Base-by-base conservation (phyloP, 108 stramenopile genomes). In the Aurantiochytrium sp. region DNA sequence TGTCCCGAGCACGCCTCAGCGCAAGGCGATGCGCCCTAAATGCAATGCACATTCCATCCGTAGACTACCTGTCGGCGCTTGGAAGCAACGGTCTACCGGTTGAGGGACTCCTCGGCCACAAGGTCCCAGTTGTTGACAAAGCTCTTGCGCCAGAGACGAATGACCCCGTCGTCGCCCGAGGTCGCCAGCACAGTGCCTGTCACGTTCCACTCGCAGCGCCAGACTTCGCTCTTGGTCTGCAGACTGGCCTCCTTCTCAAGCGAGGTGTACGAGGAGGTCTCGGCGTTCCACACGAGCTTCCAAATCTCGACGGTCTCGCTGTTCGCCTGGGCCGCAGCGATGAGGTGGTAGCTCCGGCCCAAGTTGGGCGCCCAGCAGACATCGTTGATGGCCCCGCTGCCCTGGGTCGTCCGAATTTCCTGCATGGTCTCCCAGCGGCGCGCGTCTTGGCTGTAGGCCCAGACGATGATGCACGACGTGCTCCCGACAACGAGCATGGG, bases 311-410 rank as follows among this genome's bases (percentile, higher is more conserved):
- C 41, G 22, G 15, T 87, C 0, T 27, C 4, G 85, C 59, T 17
- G 85, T 30, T 85, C 27, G 73, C 8, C 12, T 17, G n/a, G 36
- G 73, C 73, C 6, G 31, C 37, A 89, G 97, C 94, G 89, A 98
- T 96, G 85, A 93, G 94, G 89, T 98, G 97, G 91, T 90, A 96
- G 21, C 93, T 90, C 37, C 97, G 90, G 41, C 97, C 97, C 15
- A 98, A 95, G 89, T 96, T 96, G 27, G 97, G 96, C 37, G 97
- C 96, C 97, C 97, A 98, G 34, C 94, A 95, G 21, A 98, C 95
- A 90, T 97, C 96, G 89, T 94, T 87, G 1, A 98, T 95, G 10
- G 45, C 89, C 2, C 87, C 53, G 8, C 91, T 89, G 73, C 45
- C 45, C 21, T 12, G 15, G 15, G 39, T 12, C 3, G 42, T 39